Base-by-base conservation (phyloP, 495 filamentous ascomycete species). In the Tuber aestivum region DNA sequence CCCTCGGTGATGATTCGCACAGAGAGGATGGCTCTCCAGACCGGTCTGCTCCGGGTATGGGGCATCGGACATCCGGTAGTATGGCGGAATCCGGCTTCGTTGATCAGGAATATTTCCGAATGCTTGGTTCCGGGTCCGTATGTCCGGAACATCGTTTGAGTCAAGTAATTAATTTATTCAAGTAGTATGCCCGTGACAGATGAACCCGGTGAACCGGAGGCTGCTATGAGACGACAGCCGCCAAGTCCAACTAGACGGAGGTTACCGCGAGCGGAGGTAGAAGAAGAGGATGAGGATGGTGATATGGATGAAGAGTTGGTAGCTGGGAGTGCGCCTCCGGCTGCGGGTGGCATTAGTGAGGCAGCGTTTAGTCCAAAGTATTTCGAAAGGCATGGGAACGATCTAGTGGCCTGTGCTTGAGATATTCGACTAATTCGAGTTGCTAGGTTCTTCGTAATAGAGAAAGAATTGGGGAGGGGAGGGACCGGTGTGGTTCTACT, bases 401-500 rank as follows among this genome's bases (percentile, higher is more conserved):
- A 74, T 41, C 37, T 27, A 14, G 56, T 32, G 40, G 37, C 21
- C 16, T 73, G n/a, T 23, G 27, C 74, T 73, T 45, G 16, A 37
- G 50, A 71, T 40, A 71, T 40, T 23, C 32, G 41, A 40, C 32
- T 74, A 50, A 41, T 75, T 14, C 27, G n/a, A 48, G 61, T 75
- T 41, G 20, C 37, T 70, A 79, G 81, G 65, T 97, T 97, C 86
- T 99, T 98, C 83, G 90, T 93, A 8, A 93, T 93, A 78, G 93
- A 98, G 81, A 87, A 87, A 14, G 90, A 94, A 80, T 87, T 99
- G 8, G 95, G 95, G 21, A 89, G 91, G 81, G 95, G 95, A 16
- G 95, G 95, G 4, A 97, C 97, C 80, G 95, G 95, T 1, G 94
- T 98, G 48, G 95, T 99, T 2, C 82, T 99, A 74, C 87, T 97